Evolutionary conservation across 176 grass and related monocot species (phyloP).

Genomic region (Sorghum bicolor): Sorghum_bicolor_NCBIv3 NC_012879.2:181501-182000

Average conservation of each 20-base stretch:
- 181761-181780: constrained; percentile 42
- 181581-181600: constrained; percentile 42
- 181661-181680: constrained; percentile 82
- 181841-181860: constrained; percentile 73
- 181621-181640: constrained; percentile 51
- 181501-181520: constrained; percentile 82
- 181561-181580: constrained; percentile 63
- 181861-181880: constrained; percentile 86
- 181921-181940: constrained; percentile 72
- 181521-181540: constrained; percentile 87
- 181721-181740: constrained; percentile 71
- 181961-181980: constrained; percentile 71
- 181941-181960: constrained; percentile 61
- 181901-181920: constrained; percentile 91
- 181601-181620: constrained; percentile 48
- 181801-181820: constrained; percentile 39
- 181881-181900: constrained; percentile 88
- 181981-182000: constrained; percentile 43
- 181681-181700: constrained; percentile 54
- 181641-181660: constrained; percentile 69
- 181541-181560: constrained; percentile 91
- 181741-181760: constrained; percentile 82
- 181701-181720: constrained; percentile 77
- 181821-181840: constrained; percentile 44
- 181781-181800: constrained; percentile 44